Conservation (phyloP, 2,329 filamentous ascomycete genomes). For the Hypomyces rosellus region DNA sequence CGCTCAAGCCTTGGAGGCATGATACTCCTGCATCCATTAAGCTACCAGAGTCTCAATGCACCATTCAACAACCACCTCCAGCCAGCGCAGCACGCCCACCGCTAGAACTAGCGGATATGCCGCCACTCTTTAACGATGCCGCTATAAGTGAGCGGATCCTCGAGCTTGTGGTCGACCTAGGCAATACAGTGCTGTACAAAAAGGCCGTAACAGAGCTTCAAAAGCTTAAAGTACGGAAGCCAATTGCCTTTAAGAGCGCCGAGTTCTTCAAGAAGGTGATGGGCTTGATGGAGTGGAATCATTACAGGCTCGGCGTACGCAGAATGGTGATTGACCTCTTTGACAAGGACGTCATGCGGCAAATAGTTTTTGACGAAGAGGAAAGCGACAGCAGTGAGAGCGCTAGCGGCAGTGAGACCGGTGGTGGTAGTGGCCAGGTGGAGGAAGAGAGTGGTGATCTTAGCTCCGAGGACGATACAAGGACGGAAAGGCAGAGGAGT, state of each 20-base stretch:
- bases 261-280: constrained; percentile 81
- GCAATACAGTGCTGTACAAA: constrained; percentile 89
- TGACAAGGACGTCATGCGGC: constrained; percentile 79
- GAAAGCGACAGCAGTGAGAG: constrained; percentile 52
- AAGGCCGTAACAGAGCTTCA: constrained; percentile 76
- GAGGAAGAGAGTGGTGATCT: constrained; percentile 58
- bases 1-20: constrained; percentile 56
- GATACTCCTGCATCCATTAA: constrained; percentile 40
- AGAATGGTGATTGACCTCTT: constrained; percentile 92
- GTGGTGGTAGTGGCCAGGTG: constrained; percentile 37
- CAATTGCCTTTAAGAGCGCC: constrained; percentile 67
- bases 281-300: constrained; percentile 77
- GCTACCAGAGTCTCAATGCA: constrained; percentile 47
- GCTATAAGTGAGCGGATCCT: constrained; percentile 73
- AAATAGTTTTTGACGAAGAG: constrained; percentile 66
- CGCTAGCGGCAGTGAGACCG: constrained; percentile 35
- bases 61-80: constrained; percentile 40
- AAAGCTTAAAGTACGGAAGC: constrained; percentile 70
- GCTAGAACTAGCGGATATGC: constrained; percentile 36
- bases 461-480: constrained; percentile 41
- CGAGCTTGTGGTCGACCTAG: constrained; percentile 78
- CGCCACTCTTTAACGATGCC: constrained; percentile 48
- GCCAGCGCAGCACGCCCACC: constrained; percentile 35
- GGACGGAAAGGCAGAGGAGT: constrained; percentile 53
- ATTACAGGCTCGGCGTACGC: constrained; percentile 79